Percentiles rank a stretch among this genome's conserved stretches.
These are phyloP conservation scores for Suhomyces pyralidae DNA, from an alignment of 805 yeast genomes.

Conservation along the genomic window DNA sequence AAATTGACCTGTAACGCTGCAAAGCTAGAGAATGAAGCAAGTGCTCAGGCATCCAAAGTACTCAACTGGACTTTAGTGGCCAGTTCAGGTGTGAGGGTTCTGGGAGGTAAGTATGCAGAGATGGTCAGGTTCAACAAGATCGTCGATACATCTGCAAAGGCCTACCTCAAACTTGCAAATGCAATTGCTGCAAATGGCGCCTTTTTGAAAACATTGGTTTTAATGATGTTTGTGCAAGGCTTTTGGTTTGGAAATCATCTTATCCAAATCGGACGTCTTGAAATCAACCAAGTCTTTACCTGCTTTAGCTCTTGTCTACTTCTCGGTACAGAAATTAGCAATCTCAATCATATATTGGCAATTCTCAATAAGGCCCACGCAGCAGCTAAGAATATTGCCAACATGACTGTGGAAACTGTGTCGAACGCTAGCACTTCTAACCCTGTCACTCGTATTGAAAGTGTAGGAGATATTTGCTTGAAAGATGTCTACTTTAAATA, in stretches of 20 bases:
- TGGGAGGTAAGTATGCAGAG: conserved; percentile 58
- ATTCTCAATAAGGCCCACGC: conserved; percentile 69
- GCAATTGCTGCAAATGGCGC: conserved; percentile 57
- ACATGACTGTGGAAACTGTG: not conserved
- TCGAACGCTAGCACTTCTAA: not conserved
- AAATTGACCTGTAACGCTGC: conserved; percentile 49
- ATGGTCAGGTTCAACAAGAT: conserved; percentile 37
- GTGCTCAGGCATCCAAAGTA: conserved; percentile 56
- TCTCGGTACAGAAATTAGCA: conserved; percentile 60
- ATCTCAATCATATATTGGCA: conserved; percentile 55
- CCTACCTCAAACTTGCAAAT: conserved; percentile 44
- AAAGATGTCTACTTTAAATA: conserved; percentile 60
- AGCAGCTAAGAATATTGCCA: conserved; percentile 44
- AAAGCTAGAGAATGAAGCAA: conserved; percentile 51
- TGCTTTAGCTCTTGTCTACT: conserved; percentile 80
- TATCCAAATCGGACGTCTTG: conserved; percentile 49
- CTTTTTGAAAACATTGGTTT: conserved; percentile 51
- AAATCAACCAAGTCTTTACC: conserved; percentile 67
- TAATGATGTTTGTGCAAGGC: conserved; percentile 83
- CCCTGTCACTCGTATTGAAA: not conserved
- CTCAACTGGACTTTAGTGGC: conserved; percentile 70
- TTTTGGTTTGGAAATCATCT: conserved; percentile 85
- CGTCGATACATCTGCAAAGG: conserved; percentile 32
- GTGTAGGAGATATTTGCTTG: conserved; percentile 52
- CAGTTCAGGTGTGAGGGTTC: conserved; percentile 57